Evolutionary conservation across 75 land plant genomes (phyloP).

Genomic region (Picea glauca): DNA sequence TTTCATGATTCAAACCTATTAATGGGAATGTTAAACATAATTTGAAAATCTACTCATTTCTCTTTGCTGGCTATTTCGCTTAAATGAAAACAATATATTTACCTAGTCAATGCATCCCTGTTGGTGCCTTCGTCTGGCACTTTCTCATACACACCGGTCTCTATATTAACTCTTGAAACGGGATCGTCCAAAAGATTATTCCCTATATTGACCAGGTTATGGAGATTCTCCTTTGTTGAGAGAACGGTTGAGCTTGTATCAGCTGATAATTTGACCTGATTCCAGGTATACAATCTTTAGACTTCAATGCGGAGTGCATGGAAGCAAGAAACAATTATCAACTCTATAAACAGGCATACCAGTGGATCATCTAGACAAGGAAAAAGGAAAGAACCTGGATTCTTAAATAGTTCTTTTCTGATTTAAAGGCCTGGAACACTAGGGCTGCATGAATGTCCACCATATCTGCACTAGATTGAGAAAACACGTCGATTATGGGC

Average conservation of each 20-base stretch:
- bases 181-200: conserved; percentile 4
- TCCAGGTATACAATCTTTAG: not conserved
- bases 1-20: too few relatives aligned
- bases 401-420: conserved; percentile 36
- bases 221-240: conserved; percentile 8
- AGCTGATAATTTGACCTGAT: not conserved
- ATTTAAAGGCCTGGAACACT: conserved; percentile 40
- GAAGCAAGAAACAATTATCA: too few relatives aligned
- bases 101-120: not conserved
- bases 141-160: conserved; percentile 12
- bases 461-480: conserved; percentile 52
- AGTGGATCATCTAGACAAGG: too few relatives aligned
- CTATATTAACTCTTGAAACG: conserved; percentile 9
- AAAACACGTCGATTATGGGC: conserved; percentile 53
- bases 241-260: conserved; percentile 3
- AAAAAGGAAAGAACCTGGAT: conserved; percentile 33
- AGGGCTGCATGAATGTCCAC: conserved; percentile 40
- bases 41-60: too few relatives aligned
- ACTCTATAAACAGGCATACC: too few relatives aligned
- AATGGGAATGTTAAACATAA: too few relatives aligned
- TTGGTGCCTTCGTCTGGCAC: conserved; percentile 10
- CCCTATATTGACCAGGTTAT: conserved; percentile 12
- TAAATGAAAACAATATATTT: too few relatives aligned
- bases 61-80: too few relatives aligned
- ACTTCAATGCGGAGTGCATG: too few relatives aligned